These are phyloP conservation scores for Aureobasidium sp. DNA, from an alignment of 2,329 filamentous ascomycete species.

Conservation along the genomic window DNA sequence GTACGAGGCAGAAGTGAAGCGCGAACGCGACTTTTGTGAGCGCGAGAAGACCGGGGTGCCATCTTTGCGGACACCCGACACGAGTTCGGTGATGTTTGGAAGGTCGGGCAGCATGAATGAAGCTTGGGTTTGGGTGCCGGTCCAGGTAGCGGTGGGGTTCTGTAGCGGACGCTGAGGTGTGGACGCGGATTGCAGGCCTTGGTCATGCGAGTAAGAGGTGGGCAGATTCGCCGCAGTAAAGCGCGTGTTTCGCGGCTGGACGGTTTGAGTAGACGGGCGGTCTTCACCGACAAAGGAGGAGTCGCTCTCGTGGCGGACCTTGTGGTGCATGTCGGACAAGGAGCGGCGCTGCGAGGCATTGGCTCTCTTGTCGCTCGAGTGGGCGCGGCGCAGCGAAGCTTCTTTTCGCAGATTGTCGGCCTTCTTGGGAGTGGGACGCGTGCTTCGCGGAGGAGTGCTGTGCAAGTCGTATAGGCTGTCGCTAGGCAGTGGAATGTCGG, in stretches of 20 bases:
- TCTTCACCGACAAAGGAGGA: conserved; percentile 44
- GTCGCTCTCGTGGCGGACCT: conserved; percentile 43
- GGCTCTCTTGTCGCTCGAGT: conserved; percentile 21
- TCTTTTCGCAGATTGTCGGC: conserved; percentile 31
- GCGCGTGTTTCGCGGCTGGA: conserved; percentile 44
- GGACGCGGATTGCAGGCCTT: conserved; percentile 5
- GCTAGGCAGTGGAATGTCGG: conserved; percentile 41
- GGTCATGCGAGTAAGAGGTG: conserved; percentile 6
- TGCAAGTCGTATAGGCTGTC: conserved; percentile 39
- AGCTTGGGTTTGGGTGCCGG: conserved; percentile 43
- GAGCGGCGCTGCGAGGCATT: conserved; percentile 33
- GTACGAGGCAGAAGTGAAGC: conserved; percentile 42
- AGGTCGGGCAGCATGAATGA: conserved; percentile 55
- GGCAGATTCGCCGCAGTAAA: conserved; percentile 33
- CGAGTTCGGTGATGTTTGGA: conserved; percentile 52
- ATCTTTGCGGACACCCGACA: conserved; percentile 50
- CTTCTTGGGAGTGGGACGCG: conserved; percentile 25
- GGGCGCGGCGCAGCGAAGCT: conserved; percentile 37
- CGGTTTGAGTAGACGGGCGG: conserved; percentile 33
- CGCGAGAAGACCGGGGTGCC: conserved; percentile 49
- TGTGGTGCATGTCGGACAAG: conserved; percentile 48
- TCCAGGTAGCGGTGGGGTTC: conserved; percentile 26
- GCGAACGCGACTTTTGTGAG: conserved; percentile 41
- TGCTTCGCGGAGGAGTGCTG: conserved; percentile 30
- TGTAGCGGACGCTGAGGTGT: conserved; percentile 21